Base-by-base conservation (phyloP, 2,329 filamentous ascomycete genomes). In the Colletotrichum sp. region DNA sequence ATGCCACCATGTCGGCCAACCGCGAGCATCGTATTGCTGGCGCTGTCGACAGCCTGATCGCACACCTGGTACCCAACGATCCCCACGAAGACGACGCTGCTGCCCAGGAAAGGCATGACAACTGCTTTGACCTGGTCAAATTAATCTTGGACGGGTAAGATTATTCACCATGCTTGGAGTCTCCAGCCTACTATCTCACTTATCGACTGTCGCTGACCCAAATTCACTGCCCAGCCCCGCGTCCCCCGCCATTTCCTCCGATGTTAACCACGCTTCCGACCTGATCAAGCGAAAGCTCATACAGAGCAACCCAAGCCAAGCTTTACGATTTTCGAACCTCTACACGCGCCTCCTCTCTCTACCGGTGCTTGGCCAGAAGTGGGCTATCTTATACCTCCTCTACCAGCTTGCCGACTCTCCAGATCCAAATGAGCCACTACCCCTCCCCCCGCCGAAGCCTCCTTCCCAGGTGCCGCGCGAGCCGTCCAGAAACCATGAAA, bases 291-390 rank as follows among this genome's bases (percentile, higher is more conserved):
- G 95, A 82, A 95, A 94, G 85, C 89, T 99, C 78, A 92, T 98
- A 74, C 92, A 94, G 80, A 94, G 93, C 79, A 95, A 95, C 81
- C 91, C 91, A 61, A 94, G 91, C 78, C 94, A 96, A 84, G 95
- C 96, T 5, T 89, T 96, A 24, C 92, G 93, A 77, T 98, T 98
- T 85, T 94, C 95, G 28, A 98, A 98, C 82, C 90, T 99, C 32
- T 98, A 98, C 85, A 95, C 95, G 38, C 92, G 95, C 72, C 90
- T 99, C 21, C 89, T 98, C 30, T 94, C 95, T n/a, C 92, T 98
- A 78, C 96, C 96, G 1, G 96, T 99, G 8, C 90, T 99, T 60
- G 94, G 95, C 81, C 94, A 98, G 84, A 99, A 99, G 90, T 99
- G 96, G 96, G 95, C 94, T 5, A 98, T 99, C 78, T 89, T 99